Evolutionary conservation across 768 basidiomycete genomes (phyloP).

Genomic region (Macrolepiota dolichaula): DNA sequence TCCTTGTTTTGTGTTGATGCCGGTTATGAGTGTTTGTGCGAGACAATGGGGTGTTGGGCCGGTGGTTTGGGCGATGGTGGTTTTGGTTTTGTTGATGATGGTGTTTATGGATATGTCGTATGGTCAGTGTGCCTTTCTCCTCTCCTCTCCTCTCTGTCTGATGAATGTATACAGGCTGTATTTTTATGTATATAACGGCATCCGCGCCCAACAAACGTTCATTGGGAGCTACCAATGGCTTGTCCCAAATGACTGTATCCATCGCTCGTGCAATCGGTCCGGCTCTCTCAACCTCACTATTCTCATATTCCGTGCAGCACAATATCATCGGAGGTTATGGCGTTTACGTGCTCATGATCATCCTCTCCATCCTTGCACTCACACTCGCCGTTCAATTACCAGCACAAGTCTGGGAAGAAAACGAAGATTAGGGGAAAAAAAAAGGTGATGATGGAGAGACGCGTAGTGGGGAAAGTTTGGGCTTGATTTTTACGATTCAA

Average conservation of each 20-base stretch:
- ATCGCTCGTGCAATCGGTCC: conserved; percentile 49
- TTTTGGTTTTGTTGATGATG: conserved; percentile 25
- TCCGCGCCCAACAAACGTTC: conserved; percentile 46
- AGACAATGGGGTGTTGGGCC: conserved; percentile 30
- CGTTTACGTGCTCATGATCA: conserved; percentile 36
- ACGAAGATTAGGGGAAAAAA: conserved; percentile 11
- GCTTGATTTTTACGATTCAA: neutral
- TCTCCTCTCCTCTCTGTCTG: neutral
- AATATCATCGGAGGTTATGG: conserved; percentile 44
- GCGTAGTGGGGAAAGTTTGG: neutral
- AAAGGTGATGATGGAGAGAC: neutral
- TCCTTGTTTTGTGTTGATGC: conserved; percentile 40
- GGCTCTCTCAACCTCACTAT: conserved; percentile 45
- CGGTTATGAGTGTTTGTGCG: conserved; percentile 43
- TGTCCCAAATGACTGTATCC: conserved; percentile 42
- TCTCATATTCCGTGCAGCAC: conserved; percentile 47
- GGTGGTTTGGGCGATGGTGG: conserved; percentile 35
- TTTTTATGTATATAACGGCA: conserved; percentile 49
- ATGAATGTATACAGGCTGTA: conserved; percentile 31
- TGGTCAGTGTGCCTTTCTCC: conserved; percentile 31
- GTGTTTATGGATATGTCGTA: conserved; percentile 41
- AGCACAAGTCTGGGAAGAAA: conserved; percentile 30
- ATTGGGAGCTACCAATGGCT: conserved; percentile 50
- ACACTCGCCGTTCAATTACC: conserved; percentile 32
- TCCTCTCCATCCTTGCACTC: conserved; percentile 29